Conservation (phyloP, 2,329 filamentous ascomycete genomes). For the Colletotrichum ledebouriae region DNA sequence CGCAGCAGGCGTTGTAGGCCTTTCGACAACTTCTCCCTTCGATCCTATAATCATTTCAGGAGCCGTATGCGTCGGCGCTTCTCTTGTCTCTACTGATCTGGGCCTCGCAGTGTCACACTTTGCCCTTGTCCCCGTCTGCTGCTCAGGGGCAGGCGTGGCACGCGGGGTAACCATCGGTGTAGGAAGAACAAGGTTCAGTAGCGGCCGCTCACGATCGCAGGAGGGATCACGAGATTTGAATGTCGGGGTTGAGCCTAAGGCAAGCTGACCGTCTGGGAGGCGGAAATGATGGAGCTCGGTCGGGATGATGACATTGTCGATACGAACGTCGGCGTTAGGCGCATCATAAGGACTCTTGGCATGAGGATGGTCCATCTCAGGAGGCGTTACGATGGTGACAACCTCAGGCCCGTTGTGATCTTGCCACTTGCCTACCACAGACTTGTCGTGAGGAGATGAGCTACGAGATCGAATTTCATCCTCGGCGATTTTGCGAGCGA, state of each 20-base stretch:
- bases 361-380: conserved; percentile 61
- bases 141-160: conserved; percentile 46
- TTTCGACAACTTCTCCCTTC: conserved; percentile 58
- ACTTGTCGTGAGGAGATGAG: conserved; percentile 62
- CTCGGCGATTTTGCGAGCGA: conserved; percentile 66
- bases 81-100: background rate
- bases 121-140: conserved; percentile 43
- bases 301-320: conserved; percentile 71
- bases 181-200: conserved; percentile 72
- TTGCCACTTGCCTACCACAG: conserved; percentile 68
- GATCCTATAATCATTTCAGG: conserved; percentile 56
- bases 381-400: conserved; percentile 68
- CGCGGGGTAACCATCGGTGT: conserved; percentile 68
- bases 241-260: conserved; percentile 48
- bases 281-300: conserved; percentile 59
- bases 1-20: conserved; percentile 59
- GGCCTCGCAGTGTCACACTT: conserved; percentile 28
- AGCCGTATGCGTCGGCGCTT: conserved; percentile 45
- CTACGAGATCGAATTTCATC: conserved; percentile 68
- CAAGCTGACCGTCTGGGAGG: conserved; percentile 45
- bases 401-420: conserved; percentile 50
- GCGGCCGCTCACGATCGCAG: conserved; percentile 67
- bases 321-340: conserved; percentile 73
- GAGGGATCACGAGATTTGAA: conserved; percentile 66
- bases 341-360: conserved; percentile 67